phyloP scores from a whole-genome alignment of 2,329 filamentous ascomycete genomes.

The Laburnicola sp. region DNA sequence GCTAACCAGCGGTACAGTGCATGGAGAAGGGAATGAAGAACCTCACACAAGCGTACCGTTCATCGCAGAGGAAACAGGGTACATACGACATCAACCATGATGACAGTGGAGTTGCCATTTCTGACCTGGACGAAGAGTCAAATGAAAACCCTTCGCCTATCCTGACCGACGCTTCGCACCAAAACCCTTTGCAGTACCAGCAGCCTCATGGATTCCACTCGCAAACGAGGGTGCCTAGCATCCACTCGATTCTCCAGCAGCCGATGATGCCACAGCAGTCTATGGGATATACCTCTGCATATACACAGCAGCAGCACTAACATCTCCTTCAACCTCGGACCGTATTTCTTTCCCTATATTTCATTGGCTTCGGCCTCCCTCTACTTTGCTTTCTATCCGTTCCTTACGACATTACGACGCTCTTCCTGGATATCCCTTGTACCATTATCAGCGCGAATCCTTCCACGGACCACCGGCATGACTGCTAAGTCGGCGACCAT shows the following conservation, averaged over 20 bases:
- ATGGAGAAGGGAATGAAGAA: slow-evolving; percentile 84
- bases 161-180: slow-evolving; percentile 28
- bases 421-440: slow-evolving; percentile 7
- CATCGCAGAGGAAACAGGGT: slow-evolving; percentile 65
- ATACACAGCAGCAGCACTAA: slow-evolving; percentile 16
- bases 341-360: neutral
- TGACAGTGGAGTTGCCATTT: slow-evolving; percentile 69
- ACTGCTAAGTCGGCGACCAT: slow-evolving; percentile 5
- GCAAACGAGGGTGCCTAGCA: no score
- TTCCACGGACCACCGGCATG: slow-evolving; percentile 1
- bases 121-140: slow-evolving; percentile 52
- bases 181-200: slow-evolving; percentile 24
- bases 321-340: slow-evolving; percentile 5
- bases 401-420: slow-evolving; percentile 21
- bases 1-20: slow-evolving; percentile 58
- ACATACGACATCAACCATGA: slow-evolving; percentile 55
- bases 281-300: slow-evolving; percentile 26
- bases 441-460: slow-evolving; percentile 6
- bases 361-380: slow-evolving; percentile 18
- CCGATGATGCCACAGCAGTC: no score
- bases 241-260: no score
- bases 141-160: slow-evolving; percentile 35
- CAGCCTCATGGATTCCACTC: no score
- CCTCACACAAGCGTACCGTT: slow-evolving; percentile 68
- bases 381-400: slow-evolving; percentile 7